Conservation (phyloP, 345 rosid species). For the Euphorbia peplus region DNA sequence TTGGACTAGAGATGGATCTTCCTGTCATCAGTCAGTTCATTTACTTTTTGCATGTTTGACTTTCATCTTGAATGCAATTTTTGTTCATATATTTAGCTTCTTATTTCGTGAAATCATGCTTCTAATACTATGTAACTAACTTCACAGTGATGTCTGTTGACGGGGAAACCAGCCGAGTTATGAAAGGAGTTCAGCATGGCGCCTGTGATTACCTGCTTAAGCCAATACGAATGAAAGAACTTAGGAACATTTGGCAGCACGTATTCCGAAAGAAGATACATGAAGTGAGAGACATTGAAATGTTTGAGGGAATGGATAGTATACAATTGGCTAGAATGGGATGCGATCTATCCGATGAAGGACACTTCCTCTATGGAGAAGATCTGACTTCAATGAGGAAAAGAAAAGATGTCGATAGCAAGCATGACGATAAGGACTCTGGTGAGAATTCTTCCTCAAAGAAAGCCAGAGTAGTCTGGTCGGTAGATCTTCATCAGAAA, state of each 20-base stretch:
- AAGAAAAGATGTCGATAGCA: constrained; percentile 65
- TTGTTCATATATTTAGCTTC: constrained; percentile 8
- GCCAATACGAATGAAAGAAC: constrained; percentile 96
- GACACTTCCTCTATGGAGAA: constrained; percentile 53
- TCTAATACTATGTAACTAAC: constrained; percentile 23
- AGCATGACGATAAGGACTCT: constrained; percentile 55
- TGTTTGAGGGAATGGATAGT: constrained; percentile 49
- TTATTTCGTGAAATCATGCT: constrained; percentile 10
- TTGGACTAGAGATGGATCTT: constrained; percentile 95
- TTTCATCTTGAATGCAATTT: constrained; percentile 21
- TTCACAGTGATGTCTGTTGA: constrained; percentile 94
- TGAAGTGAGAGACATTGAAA: constrained; percentile 71
- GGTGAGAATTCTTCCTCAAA: constrained; percentile 51
- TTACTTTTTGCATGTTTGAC: constrained; percentile 18
- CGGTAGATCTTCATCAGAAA: constrained; percentile 89
- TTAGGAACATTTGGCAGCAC: constrained; percentile 97
- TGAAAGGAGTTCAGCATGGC: constrained; percentile 96
- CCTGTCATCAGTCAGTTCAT: constrained; percentile 86
- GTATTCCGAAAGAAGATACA: constrained; percentile 79
- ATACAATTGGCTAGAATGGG: constrained; percentile 49
- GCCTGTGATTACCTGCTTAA: constrained; percentile 96
- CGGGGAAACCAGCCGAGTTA: constrained; percentile 85
- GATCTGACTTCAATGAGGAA: constrained; percentile 47
- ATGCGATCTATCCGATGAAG: constrained; percentile 48
- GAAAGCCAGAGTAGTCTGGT: constrained; percentile 95